These are phyloP conservation scores for Talaromyces sp. DNA, from an alignment of 2,329 filamentous ascomycete species.

Conservation along the genomic window DNA sequence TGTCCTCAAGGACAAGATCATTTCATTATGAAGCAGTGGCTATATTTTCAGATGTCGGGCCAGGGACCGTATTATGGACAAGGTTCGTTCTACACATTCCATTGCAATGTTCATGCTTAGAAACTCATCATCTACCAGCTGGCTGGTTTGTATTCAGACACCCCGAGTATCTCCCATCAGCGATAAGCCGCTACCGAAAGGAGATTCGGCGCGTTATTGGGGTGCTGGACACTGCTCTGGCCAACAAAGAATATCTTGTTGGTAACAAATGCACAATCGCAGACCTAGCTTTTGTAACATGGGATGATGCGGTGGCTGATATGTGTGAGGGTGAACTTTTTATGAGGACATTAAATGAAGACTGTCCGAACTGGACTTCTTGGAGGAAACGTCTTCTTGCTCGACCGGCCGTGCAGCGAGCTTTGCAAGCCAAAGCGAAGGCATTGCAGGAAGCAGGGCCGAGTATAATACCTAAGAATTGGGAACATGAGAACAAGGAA, in stretches of 20 bases:
- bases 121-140: background rate
- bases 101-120: no score
- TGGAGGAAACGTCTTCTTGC: constrained; percentile 9
- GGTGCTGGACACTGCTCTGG: constrained; percentile 7
- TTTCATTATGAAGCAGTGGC: constrained; percentile 13
- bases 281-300: constrained; percentile 13
- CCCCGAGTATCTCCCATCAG: constrained; percentile 4
- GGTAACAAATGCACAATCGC: constrained; percentile 11
- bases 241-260: constrained; percentile 11
- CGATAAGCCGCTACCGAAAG: constrained; percentile 7
- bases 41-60: constrained; percentile 14
- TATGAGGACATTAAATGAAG: constrained; percentile 1
- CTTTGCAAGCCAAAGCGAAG: background rate
- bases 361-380: constrained; percentile 3
- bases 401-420: constrained; percentile 11
- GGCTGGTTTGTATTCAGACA: constrained; percentile 13
- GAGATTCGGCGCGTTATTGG: constrained; percentile 11
- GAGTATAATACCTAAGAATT: constrained; percentile 11
- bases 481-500: constrained; percentile 2
- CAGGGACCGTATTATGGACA: constrained; percentile 17
- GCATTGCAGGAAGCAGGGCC: constrained; percentile 11
- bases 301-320: constrained; percentile 9
- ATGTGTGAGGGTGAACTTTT: constrained; percentile 6
- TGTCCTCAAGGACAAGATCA: constrained; percentile 7
- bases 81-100: background rate